A percentile compares a stretch with the other conserved stretches of the same genome.
Evolutionary conservation across 2,329 filamentous ascomycete genomes (phyloP).

Genomic region (Sclerotinia glacialis): DNA sequence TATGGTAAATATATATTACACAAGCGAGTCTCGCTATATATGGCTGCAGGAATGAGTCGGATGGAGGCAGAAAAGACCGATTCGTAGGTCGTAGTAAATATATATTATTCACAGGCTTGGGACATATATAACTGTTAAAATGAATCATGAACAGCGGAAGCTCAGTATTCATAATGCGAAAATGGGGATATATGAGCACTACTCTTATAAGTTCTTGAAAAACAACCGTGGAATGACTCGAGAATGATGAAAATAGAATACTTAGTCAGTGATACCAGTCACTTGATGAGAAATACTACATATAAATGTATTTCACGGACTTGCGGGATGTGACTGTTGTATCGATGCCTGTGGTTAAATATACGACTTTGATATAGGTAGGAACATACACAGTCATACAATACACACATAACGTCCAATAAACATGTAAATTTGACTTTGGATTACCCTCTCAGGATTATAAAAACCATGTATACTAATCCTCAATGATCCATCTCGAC

Average conservation of each 20-base stretch:
- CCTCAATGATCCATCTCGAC: not conserved
- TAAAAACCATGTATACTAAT: not conserved
- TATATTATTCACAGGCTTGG: not conserved
- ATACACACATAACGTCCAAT: not conserved
- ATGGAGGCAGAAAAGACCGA: no score
- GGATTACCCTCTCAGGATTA: not conserved
- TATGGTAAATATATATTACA: not conserved
- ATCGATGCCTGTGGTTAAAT: not conserved
- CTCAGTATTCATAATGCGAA: not conserved
- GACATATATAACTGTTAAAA: not conserved
- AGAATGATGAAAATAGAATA: not conserved
- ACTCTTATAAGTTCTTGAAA: not conserved
- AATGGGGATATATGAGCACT: not conserved
- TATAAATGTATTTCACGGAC: not conserved
- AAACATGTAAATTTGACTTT: not conserved
- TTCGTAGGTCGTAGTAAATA: not conserved
- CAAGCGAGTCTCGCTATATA: not conserved
- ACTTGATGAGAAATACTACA: not conserved
- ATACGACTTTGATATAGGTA: not conserved
- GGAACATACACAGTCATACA: not conserved
- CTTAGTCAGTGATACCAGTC: not conserved
- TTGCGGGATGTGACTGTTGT: not conserved
- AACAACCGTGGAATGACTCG: not conserved
- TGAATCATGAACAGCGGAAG: no score
- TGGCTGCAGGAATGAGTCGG: not conserved